Conservation (phyloP, 2,329 filamentous ascomycete genomes). For the Elsinoe batatas region DNA sequence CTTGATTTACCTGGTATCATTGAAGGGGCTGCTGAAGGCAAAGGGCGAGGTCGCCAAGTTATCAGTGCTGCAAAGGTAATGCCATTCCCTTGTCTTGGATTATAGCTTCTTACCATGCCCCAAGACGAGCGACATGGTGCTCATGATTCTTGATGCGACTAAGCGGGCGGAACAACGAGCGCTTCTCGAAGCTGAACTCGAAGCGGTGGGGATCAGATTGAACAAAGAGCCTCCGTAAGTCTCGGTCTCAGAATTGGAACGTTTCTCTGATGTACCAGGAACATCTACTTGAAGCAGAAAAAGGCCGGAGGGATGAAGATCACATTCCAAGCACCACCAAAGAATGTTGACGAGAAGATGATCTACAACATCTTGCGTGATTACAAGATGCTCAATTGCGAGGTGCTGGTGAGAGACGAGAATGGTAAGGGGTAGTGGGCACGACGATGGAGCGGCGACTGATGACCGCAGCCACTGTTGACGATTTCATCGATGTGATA, state of each 20-base stretch:
- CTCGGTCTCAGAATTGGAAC: neutral
- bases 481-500: constrained; percentile 98
- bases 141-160: constrained; percentile 95
- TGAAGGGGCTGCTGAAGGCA: constrained; percentile 94
- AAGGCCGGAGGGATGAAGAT: constrained; percentile 98
- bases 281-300: constrained; percentile 94
- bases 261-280: constrained; percentile 42
- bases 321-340: constrained; percentile 82
- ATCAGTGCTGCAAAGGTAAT: constrained; percentile 82
- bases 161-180: constrained; percentile 91
- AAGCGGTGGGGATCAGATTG: constrained; percentile 87
- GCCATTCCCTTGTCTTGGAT: neutral
- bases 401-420: constrained; percentile 90
- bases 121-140: constrained; percentile 83
- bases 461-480: constrained; percentile 60
- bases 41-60: constrained; percentile 93
- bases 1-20: constrained; percentile 98
- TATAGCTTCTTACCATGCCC: constrained; percentile 7
- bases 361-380: constrained; percentile 93
- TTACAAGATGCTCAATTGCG: constrained; percentile 97
- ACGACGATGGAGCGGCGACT: constrained; percentile 11
- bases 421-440: constrained; percentile 42
- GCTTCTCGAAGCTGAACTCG: constrained; percentile 80
- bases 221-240: constrained; percentile 81
- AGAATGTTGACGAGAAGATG: constrained; percentile 94